Percentiles rank a stretch among this genome's conserved stretches.
phyloP scores from a whole-genome alignment of 2,329 filamentous ascomycete genomes.

The Monosporascus sp. region DNA sequence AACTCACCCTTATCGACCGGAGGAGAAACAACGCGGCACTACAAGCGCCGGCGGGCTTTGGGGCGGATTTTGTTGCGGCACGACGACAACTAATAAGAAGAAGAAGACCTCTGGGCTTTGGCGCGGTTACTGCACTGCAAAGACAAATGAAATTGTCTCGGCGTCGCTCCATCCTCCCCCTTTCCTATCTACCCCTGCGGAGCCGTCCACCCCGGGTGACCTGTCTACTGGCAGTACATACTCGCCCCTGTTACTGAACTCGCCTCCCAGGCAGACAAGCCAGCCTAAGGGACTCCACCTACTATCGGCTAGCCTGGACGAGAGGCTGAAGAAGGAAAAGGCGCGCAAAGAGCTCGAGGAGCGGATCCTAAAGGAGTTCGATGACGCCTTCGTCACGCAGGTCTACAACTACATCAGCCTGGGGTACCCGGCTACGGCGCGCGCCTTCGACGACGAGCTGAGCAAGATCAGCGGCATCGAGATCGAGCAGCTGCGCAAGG shows the following conservation, averaged over 20 bases:
- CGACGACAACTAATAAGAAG: not conserved
- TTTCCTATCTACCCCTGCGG: constrained; percentile 46
- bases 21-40: constrained; percentile 47
- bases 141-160: constrained; percentile 31
- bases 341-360: constrained; percentile 45
- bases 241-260: constrained; percentile 30
- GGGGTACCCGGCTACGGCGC: constrained; percentile 82
- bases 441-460: constrained; percentile 78
- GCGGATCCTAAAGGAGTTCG: constrained; percentile 62
- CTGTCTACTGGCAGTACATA: constrained; percentile 37
- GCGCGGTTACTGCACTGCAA: constrained; percentile 62
- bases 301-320: constrained; percentile 43
- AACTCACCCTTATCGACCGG: constrained; percentile 53
- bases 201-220: constrained; percentile 36
- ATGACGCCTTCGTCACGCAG: constrained; percentile 83
- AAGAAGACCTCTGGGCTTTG: constrained; percentile 57
- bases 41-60: constrained; percentile 64
- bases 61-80: constrained; percentile 62
- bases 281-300: constrained; percentile 40
- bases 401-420: constrained; percentile 96
- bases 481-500: constrained; percentile 66
- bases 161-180: constrained; percentile 39
- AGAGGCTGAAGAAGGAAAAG: constrained; percentile 45
- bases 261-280: constrained; percentile 13
- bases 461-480: constrained; percentile 71